Percentiles rank a stretch among this genome's conserved stretches.
Conservation (phyloP, 129 eudicot species). For the Escallonia herrerae region DNA sequence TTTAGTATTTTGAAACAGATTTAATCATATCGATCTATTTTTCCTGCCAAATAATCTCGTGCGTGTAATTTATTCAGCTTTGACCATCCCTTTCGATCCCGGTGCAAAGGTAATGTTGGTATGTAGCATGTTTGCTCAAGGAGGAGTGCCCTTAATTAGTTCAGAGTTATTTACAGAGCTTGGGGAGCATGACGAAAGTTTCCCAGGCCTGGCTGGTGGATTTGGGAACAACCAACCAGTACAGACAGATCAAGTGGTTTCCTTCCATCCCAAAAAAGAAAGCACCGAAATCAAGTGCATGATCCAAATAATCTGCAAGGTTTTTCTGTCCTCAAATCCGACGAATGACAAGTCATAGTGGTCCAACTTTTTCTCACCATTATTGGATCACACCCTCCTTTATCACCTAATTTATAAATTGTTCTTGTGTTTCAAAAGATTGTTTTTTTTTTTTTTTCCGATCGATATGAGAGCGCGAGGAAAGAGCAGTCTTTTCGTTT, state of each 20-base stretch:
- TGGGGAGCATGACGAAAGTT: neutral
- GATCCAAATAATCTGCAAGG: conserved; percentile 4
- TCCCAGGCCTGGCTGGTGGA: conserved; percentile 15
- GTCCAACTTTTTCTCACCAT: neutral
- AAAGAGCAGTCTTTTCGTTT: no score
- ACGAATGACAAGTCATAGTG: conserved; percentile 28
- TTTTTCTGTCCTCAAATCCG: conserved; percentile 24
- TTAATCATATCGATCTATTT: no score
- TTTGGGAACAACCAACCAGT: conserved; percentile 4
- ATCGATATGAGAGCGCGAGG: no score
- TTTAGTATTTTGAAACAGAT: no score
- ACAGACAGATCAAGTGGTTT: conserved; percentile 15
- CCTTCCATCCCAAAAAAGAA: conserved; percentile 9
- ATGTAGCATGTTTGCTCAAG: neutral
- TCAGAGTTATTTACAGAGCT: no score
- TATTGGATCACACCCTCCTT: neutral
- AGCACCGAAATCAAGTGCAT: conserved; percentile 1
- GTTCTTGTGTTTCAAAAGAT: no score
- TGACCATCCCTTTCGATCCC: no score
- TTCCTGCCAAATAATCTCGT: no score
- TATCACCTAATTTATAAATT: neutral
- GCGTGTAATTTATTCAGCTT: no score
- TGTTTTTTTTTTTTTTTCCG: no score
- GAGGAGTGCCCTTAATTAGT: neutral
- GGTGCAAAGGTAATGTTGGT: no score